These are phyloP conservation scores for Mesembryanthemum crystallinum DNA, from an alignment of 148 eudicot species.

Conservation along the genomic window DNA sequence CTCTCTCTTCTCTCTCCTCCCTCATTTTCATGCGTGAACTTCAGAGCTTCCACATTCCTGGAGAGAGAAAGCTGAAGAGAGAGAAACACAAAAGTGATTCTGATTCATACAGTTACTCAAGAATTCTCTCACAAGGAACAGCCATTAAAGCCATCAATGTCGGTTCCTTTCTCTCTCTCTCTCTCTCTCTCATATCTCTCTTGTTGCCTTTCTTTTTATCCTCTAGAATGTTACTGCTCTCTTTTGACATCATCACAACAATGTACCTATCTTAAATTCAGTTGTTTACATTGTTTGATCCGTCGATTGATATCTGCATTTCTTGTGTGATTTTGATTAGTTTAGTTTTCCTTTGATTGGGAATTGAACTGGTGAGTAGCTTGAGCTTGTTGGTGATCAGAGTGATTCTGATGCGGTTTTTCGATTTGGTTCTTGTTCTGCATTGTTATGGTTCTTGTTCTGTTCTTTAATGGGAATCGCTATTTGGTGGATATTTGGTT, in stretches of 20 bases:
- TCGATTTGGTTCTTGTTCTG: not conserved
- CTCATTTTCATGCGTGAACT: slow-evolving; percentile 25
- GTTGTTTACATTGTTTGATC: not conserved
- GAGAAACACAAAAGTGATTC: no score
- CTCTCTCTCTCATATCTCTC: not conserved
- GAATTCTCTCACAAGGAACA: slow-evolving; percentile 19
- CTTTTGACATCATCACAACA: no score
- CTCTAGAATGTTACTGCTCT: not conserved
- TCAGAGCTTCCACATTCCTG: slow-evolving; percentile 25
- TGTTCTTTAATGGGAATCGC: no score
- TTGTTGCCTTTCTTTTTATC: not conserved
- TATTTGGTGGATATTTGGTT: no score
- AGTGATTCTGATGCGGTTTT: not conserved
- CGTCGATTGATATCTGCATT: not conserved
- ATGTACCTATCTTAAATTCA: not conserved
- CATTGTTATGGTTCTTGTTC: not conserved
- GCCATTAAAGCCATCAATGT: slow-evolving; percentile 25
- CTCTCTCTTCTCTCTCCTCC: not conserved
- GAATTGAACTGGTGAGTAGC: not conserved
- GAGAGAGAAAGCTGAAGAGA: slow-evolving; percentile 17
- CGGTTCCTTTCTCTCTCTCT: slow-evolving; percentile 23
- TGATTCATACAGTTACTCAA: slow-evolving; percentile 11
- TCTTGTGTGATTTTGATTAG: not conserved
- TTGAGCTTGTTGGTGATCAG: not conserved
- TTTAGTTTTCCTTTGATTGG: not conserved